Conservation (phyloP, 305 asterid genomes). For the Vinca major region DNA sequence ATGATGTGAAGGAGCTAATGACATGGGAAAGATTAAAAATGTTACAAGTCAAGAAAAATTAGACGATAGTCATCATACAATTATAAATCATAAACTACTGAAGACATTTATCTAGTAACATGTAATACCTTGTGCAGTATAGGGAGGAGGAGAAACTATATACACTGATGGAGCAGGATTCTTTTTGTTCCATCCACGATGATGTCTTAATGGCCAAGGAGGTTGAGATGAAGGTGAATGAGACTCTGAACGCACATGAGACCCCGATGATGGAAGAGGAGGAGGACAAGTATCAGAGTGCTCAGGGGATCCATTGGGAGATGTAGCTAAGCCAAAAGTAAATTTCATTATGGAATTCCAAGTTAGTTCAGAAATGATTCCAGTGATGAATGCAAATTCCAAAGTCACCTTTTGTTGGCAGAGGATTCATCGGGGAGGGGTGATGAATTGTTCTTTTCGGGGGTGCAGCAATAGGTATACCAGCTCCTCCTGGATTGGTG, state of each 20-base stretch:
- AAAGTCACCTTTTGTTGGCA: conserved; percentile 48
- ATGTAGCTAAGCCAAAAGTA: conserved; percentile 36
- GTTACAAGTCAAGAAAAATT: background rate
- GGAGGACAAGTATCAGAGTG: conserved; percentile 36
- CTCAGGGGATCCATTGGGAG: conserved; percentile 27
- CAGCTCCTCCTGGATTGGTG: conserved; percentile 24
- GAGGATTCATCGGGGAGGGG: conserved; percentile 30
- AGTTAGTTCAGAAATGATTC: conserved; percentile 7
- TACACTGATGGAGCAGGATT: conserved; percentile 36
- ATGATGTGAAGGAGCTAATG: conserved; percentile 25
- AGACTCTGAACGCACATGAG: conserved; percentile 25
- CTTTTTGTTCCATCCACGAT: conserved; percentile 27
- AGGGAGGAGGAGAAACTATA: conserved; percentile 41
- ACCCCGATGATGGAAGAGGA: conserved; percentile 40
- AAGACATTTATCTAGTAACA: conserved; percentile 5
- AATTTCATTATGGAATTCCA: conserved; percentile 14
- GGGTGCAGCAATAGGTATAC: too few species aligned
- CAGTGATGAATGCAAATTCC: conserved; percentile 14
- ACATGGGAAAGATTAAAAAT: conserved; percentile 1
- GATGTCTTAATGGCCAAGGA: conserved; percentile 24
- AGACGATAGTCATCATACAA: conserved; percentile 6
- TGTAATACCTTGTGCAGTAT: conserved; percentile 36
- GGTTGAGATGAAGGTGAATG: conserved; percentile 30
- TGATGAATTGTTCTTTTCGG: conserved; percentile 22
- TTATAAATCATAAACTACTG: conserved; percentile 1